Evolutionary conservation across 768 basidiomycete genomes (phyloP).

Genomic region (Xerocomus spinulosus): DNA sequence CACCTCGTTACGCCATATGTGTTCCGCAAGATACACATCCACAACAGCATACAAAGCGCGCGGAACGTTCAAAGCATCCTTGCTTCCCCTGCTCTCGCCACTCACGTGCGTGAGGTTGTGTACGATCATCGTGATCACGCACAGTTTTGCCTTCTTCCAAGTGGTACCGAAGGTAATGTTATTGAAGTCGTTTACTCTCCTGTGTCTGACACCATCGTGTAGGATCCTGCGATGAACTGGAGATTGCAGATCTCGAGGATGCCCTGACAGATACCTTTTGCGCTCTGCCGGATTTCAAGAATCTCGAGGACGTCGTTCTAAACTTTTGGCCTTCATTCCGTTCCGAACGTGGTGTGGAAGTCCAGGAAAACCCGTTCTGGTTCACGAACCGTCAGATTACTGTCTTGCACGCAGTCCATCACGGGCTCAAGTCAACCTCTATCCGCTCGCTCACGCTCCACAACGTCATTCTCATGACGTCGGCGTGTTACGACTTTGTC

Average conservation of each 20-base stretch:
- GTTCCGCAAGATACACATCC: slow-evolving; percentile 22
- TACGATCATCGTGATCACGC: slow-evolving; percentile 28
- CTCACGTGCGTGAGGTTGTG: slow-evolving; percentile 25
- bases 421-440: slow-evolving; percentile 17
- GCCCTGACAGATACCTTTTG: slow-evolving; percentile 25
- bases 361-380: slow-evolving; percentile 29
- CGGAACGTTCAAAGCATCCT: slow-evolving; percentile 23
- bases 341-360: slow-evolving; percentile 19
- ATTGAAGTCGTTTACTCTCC: no score
- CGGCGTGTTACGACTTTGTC: slow-evolving; percentile 26
- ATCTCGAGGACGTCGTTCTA: slow-evolving; percentile 20
- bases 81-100: slow-evolving; percentile 18
- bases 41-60: slow-evolving; percentile 25
- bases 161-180: slow-evolving; percentile 11
- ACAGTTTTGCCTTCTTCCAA: slow-evolving; percentile 20
- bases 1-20: slow-evolving; percentile 23
- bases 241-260: slow-evolving; percentile 31
- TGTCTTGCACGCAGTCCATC: slow-evolving; percentile 22
- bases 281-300: slow-evolving; percentile 16
- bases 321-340: slow-evolving; percentile 32
- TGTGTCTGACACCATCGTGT: not conserved
- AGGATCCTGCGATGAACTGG: slow-evolving; percentile 25
- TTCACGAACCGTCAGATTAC: slow-evolving; percentile 28
- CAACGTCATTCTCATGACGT: slow-evolving; percentile 25
- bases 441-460: slow-evolving; percentile 23